These are phyloP conservation scores for Talaromyces borbonicus DNA, from an alignment of 495 filamentous ascomycete species.

Conservation along the genomic window DNA sequence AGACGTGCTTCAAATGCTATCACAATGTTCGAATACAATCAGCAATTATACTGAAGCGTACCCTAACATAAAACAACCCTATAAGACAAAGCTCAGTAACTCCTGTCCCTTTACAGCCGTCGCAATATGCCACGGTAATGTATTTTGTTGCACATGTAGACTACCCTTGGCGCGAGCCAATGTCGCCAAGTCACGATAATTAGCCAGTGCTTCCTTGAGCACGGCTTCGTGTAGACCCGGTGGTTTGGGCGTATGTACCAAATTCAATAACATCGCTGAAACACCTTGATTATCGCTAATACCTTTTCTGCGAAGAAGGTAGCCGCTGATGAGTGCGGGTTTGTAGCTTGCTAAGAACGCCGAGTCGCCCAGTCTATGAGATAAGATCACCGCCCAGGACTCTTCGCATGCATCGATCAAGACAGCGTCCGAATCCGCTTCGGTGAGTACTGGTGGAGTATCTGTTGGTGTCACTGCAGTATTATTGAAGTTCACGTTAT, in stretches of 20 bases:
- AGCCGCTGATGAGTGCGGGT: constrained; percentile 59
- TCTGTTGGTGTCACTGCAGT: constrained; percentile 48
- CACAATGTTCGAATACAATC: no score
- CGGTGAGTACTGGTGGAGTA: constrained; percentile 20
- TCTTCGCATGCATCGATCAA: constrained; percentile 73
- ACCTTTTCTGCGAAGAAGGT: constrained; percentile 67
- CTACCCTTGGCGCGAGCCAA: constrained; percentile 63
- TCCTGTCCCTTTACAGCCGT: constrained; percentile 58
- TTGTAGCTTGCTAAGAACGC: constrained; percentile 51
- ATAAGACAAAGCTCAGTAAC: constrained; percentile 37
- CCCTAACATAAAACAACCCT: constrained; percentile 8
- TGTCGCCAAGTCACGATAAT: constrained; percentile 66
- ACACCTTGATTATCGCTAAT: constrained; percentile 50
- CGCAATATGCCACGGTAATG: constrained; percentile 78
- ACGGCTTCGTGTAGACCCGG: constrained; percentile 42
- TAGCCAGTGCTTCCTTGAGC: constrained; percentile 60
- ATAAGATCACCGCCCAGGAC: constrained; percentile 67
- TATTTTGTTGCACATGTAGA: constrained; percentile 48
- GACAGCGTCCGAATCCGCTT: constrained; percentile 61
- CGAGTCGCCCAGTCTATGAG: constrained; percentile 61
- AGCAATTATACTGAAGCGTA: no score
- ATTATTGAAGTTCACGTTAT: constrained; percentile 16
- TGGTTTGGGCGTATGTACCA: constrained; percentile 47
- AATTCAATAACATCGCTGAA: constrained; percentile 53
- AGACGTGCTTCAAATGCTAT: not conserved